Evolutionary conservation across 108 stramenopile genomes (phyloP).

Genomic region (Cyclotella choctawhatcheeana): DNA sequence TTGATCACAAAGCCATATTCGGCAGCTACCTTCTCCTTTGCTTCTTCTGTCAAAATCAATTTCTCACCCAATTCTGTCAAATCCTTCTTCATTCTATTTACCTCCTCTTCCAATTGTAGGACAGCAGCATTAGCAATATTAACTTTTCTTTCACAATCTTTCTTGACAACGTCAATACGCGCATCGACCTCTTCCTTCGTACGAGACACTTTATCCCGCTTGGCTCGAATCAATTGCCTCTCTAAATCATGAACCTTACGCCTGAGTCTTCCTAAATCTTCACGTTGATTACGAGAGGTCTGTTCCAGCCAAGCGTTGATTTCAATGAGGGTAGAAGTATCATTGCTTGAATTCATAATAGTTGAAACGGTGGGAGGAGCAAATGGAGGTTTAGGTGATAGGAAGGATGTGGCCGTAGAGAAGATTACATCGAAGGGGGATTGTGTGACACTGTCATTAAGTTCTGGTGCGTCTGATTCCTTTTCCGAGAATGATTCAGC

Average conservation of each 20-base stretch:
- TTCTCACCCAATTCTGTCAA: not conserved
- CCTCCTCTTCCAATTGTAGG: not conserved
- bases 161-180: slow-evolving; percentile 4
- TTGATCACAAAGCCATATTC: slow-evolving; percentile 36
- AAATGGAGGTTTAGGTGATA: slow-evolving; percentile 7
- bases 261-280: slow-evolving; percentile 30
- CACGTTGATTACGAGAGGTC: slow-evolving; percentile 14
- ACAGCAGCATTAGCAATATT: slow-evolving; percentile 5
- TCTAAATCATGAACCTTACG: slow-evolving; percentile 25
- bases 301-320: slow-evolving; percentile 27
- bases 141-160: slow-evolving; percentile 24
- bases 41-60: slow-evolving; percentile 21
- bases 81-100: not conserved
- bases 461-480: not conserved
- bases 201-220: slow-evolving; percentile 2
- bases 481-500: too few species aligned
- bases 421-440: not conserved
- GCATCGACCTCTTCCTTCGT: slow-evolving; percentile 17
- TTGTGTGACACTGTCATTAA: not conserved
- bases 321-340: slow-evolving; percentile 6
- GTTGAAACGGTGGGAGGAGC: not conserved
- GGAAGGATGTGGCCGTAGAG: not conserved
- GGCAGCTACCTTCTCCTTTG: slow-evolving; percentile 33
- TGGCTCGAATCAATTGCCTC: slow-evolving; percentile 20
- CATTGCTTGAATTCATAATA: slow-evolving; percentile 10